These are phyloP conservation scores for Agroathelia rolfsii DNA, from an alignment of 1,284 basidiomycete species.

Conservation along the genomic window DNA sequence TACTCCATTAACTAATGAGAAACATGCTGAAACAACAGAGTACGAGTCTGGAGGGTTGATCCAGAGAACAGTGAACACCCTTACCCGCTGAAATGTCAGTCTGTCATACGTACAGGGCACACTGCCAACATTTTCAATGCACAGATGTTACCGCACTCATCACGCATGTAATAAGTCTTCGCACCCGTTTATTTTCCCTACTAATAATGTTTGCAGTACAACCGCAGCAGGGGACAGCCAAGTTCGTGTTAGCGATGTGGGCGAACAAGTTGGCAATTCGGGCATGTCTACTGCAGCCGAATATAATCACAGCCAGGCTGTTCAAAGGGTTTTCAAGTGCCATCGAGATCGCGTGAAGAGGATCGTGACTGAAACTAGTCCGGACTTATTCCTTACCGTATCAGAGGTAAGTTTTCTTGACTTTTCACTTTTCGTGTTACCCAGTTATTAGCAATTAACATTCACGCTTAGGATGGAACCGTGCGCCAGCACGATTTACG, in stretches of 20 bases:
- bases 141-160: slow-evolving; percentile 71
- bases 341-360: slow-evolving; percentile 68
- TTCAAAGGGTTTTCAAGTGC: slow-evolving; percentile 52
- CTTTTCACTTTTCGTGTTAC: background rate
- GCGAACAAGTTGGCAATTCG: slow-evolving; percentile 32
- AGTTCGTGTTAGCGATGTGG: slow-evolving; percentile 77
- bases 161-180: slow-evolving; percentile 38
- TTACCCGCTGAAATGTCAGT: slow-evolving; percentile 55
- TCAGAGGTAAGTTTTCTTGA: slow-evolving; percentile 49
- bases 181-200: slow-evolving; percentile 12
- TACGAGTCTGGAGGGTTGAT: slow-evolving; percentile 63
- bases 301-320: slow-evolving; percentile 35
- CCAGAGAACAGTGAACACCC: slow-evolving; percentile 23
- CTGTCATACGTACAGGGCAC: slow-evolving; percentile 72
- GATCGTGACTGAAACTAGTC: slow-evolving; percentile 75
- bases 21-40: slow-evolving; percentile 28
- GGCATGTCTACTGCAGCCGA: slow-evolving; percentile 24
- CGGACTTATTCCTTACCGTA: slow-evolving; percentile 79
- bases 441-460: slow-evolving; percentile 6
- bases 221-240: slow-evolving; percentile 75
- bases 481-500: slow-evolving; percentile 85
- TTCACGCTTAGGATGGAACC: slow-evolving; percentile 41
- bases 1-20: slow-evolving; percentile 7
- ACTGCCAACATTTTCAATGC: slow-evolving; percentile 82
- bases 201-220: slow-evolving; percentile 32